Evolutionary conservation across 2,329 filamentous ascomycete genomes (phyloP), one percentile per base, ranked within the genome.

Genomic region (Tolypocladium album): DNA sequence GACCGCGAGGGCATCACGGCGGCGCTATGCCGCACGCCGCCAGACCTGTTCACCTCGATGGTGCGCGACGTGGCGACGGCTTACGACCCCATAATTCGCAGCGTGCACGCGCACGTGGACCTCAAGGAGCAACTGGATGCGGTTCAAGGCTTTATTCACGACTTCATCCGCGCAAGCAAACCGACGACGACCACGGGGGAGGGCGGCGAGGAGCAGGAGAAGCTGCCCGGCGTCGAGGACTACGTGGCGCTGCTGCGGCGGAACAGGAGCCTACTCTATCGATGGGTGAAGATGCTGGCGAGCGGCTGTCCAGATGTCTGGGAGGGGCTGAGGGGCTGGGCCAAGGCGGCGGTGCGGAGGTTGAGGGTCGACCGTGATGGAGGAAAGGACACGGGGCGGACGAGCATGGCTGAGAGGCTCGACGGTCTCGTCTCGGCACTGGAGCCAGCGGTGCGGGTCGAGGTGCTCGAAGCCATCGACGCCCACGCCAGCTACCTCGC

Each of bases 81-180:
- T 2, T 90, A 89, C 64, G 89, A 92, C 58, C 88, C 88, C 0
- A 84, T 92, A 61, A 90, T 94, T 60, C 81, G 89, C 27, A 76
- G 79, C 3, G 77, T 92, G 8, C 90, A 93, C 69, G 82, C 88
- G 59, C 82, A 82, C 2, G 81, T 92, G 31, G 87, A 92, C 67
- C 78, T 93, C 7, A 84, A 83, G 40, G 85, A 85, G 45, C 88
- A 89, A 24, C 72, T 93, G 8, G 79, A 80, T 43, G 85, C 89
- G 42, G 76, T 83, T 1, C 85, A 92, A 68, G 77, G 75, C 12
- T 92, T 94, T 67, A 69, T 92, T 27, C 81, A 82, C 7, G 89
- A 92, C 63, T 81, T 92, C 60, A 83, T 94, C 70, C 83, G 84
- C 62, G 76, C 78, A 3, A 78, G 77, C 66, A 80, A 79, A 64